A percentile compares a stretch with the other conserved stretches of the same genome.
phyloP scores from a whole-genome alignment of 805 yeast species.

The Candida manassasensis region DNA sequence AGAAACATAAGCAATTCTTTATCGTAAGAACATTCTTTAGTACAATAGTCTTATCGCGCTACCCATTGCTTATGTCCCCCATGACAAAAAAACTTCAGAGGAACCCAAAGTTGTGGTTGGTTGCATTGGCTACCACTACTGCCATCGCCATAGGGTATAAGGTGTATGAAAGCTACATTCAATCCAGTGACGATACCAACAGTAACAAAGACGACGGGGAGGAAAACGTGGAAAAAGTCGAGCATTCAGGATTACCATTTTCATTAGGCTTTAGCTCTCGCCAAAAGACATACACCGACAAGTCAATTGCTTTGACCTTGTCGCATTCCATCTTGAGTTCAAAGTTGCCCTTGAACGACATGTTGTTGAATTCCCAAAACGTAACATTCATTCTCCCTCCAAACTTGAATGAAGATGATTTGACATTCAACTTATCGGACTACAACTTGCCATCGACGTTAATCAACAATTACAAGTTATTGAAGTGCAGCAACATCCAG shows the following conservation, averaged over 20 bases:
- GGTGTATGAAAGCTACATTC: constrained; percentile 19
- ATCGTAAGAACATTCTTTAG: no score
- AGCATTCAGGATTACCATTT: not conserved
- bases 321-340: constrained; percentile 37
- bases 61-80: not conserved
- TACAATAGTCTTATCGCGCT: no score
- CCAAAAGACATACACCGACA: constrained; percentile 21
- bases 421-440: constrained; percentile 17
- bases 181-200: constrained; percentile 5
- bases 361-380: constrained; percentile 32
- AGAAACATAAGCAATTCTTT: no score
- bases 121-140: constrained; percentile 34
- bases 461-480: constrained; percentile 31
- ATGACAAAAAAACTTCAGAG: constrained; percentile 11
- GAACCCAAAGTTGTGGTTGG: constrained; percentile 25
- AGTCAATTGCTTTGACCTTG: constrained; percentile 38
- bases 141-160: constrained; percentile 30
- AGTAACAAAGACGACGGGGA: constrained; percentile 3
- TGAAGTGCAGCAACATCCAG: constrained; percentile 34
- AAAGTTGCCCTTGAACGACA: constrained; percentile 35
- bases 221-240: not conserved
- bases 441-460: constrained; percentile 2
- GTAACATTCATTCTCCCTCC: constrained; percentile 43
- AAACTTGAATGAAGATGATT: constrained; percentile 35
- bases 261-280: no score